phyloP scores from a whole-genome alignment of 2,329 filamentous ascomycete genomes.

The Camptophora hylomeconis region DNA sequence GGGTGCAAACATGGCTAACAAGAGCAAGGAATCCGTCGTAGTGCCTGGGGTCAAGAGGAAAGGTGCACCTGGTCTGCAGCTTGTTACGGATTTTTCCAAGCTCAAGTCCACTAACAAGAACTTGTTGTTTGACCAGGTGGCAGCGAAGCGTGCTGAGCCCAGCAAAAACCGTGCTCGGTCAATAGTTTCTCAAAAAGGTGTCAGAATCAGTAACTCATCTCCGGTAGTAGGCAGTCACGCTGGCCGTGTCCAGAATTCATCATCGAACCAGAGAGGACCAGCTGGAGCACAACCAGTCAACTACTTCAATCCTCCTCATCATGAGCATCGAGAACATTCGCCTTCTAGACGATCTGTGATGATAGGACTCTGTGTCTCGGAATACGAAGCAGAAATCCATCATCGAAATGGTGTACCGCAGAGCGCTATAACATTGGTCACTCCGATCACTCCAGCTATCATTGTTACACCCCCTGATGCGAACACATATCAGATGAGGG shows the following conservation, averaged over 20 bases:
- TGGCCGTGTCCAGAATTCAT: background rate
- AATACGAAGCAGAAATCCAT: slow-evolving; percentile 19
- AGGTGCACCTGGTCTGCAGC: slow-evolving; percentile 26
- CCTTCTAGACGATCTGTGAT: slow-evolving; percentile 33
- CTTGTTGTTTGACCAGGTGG: slow-evolving; percentile 12
- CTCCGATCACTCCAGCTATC: slow-evolving; percentile 32
- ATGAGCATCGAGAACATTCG: slow-evolving; percentile 28
- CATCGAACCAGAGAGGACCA: slow-evolving; percentile 3
- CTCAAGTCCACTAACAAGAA: slow-evolving; percentile 4
- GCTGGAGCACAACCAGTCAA: slow-evolving; percentile 1
- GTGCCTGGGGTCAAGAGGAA: no score
- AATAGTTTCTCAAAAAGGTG: slow-evolving; percentile 3
- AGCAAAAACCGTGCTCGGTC: slow-evolving; percentile 5
- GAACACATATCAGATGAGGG: slow-evolving; percentile 16
- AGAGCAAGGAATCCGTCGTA: background rate
- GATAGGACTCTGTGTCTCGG: slow-evolving; percentile 32
- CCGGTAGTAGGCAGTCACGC: background rate
- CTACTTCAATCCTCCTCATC: no score
- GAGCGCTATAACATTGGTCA: slow-evolving; percentile 20
- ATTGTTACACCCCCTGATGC: slow-evolving; percentile 32
- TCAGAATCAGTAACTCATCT: background rate
- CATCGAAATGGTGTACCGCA: slow-evolving; percentile 13
- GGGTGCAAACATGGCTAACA: slow-evolving; percentile 4
- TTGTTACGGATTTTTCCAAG: slow-evolving; percentile 29
- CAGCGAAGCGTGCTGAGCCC: slow-evolving; percentile 11